A percentile compares a stretch with the other conserved stretches of the same genome.
Conservation (phyloP, 2,329 filamentous ascomycete genomes). For the Arthrinium puccinioides region DNA sequence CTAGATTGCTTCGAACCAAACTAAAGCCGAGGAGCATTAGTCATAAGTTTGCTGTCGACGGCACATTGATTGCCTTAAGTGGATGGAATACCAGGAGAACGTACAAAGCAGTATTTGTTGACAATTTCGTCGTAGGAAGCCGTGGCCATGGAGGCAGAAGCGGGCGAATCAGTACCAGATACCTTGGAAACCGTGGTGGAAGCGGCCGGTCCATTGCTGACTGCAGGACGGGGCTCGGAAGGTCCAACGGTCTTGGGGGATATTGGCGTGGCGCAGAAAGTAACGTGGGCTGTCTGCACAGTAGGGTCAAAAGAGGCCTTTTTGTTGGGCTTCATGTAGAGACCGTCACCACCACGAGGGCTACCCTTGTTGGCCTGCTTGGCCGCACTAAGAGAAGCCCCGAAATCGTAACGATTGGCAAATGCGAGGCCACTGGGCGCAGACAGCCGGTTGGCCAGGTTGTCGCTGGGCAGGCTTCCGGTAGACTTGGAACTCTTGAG, state of each 20-base stretch:
- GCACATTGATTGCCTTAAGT: constrained; percentile 6
- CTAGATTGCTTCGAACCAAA: constrained; percentile 54
- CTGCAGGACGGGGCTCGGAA: not conserved
- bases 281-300: constrained; percentile 3
- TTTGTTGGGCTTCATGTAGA: constrained; percentile 48
- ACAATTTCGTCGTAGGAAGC: constrained; percentile 94
- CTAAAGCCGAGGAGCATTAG: constrained; percentile 36
- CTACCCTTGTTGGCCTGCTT: constrained; percentile 67
- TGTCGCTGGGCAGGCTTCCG: constrained; percentile 56
- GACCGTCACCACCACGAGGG: constrained; percentile 35
- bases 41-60: constrained; percentile 11
- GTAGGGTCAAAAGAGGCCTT: constrained; percentile 21
- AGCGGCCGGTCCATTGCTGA: constrained; percentile 7
- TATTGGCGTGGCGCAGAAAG: constrained; percentile 3
- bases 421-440: constrained; percentile 66
- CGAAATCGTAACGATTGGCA: constrained; percentile 91
- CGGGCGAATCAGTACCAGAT: constrained; percentile 43
- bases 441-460: constrained; percentile 41
- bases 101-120: constrained; percentile 99
- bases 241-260: constrained; percentile 7
- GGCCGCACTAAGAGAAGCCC: constrained; percentile 80
- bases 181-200: constrained; percentile 18
- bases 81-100: constrained; percentile 41
- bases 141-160: constrained; percentile 57
- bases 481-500: constrained; percentile 64